Evolutionary conservation across 805 yeast genomes (phyloP), one percentile per base, ranked within the genome.

Genomic region (Kuraishia cidri): DNA sequence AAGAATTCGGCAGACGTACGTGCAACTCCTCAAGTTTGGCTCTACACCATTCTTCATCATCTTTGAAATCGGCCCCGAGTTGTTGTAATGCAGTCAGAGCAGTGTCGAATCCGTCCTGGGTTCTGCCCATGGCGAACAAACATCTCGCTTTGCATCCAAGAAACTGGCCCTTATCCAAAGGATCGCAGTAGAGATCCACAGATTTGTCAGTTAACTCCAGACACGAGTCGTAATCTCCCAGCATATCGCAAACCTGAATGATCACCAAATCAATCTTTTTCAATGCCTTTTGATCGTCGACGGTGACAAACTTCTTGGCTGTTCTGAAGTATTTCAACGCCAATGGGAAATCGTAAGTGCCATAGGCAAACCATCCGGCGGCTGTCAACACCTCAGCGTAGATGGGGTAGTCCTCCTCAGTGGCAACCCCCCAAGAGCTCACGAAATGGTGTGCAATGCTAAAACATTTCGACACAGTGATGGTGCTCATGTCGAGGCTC

Each of bases 321-420:
- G 56, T 50, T 14, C 50, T 47, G 29, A 67, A 62, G 36, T 58
- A 66, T n/a, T 45, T 39, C 21, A 66, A 48, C 0, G 75, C 64
- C 26, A 60, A 45, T 18, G 46, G 48, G 36, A 62, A 55, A 39
- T 66, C 71, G 30, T 59, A 64, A 8, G 64, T 58, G 8, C 62
- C 59, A 29, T 63, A 60, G 1, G 73, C 69, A 35, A 52, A 52
- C 32, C 54, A 52, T 2, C 73, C 73, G 1, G 75, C 72, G 14
- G 53, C 50, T 4, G 60, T 50, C 26, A 69, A 43, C 5, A 66
- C 62, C 3, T 57, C 58, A 11, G 58, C 37, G 34, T 64, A 71
- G 1, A 48, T 51, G 5, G 48, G 48, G 16, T n/a, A 16, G 24
- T 71, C 75, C 4, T 56, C 60, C 2, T 41, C 38, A 4, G 53